Conservation (phyloP, 2,329 filamentous ascomycete species). For the Samsoniella hepiali region DNA sequence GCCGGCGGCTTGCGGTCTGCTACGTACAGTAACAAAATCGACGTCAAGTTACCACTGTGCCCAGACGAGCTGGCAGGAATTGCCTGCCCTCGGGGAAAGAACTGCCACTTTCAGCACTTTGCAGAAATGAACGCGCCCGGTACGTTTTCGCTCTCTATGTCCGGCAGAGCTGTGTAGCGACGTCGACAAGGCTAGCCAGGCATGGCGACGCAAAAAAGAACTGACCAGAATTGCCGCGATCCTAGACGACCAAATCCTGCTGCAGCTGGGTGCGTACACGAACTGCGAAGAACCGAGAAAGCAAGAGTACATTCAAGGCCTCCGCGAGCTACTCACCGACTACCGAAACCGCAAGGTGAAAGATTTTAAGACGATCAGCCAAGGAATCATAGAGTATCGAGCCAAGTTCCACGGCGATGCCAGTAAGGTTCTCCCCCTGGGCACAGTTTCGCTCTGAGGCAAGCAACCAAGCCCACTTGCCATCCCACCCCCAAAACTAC, state of each 20-base stretch:
- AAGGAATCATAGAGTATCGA: conserved; percentile 65
- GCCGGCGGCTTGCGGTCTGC: conserved; percentile 78
- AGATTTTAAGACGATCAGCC: conserved; percentile 65
- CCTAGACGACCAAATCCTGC: conserved; percentile 69
- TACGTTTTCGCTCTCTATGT: conserved; percentile 34
- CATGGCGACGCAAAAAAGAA: conserved; percentile 39
- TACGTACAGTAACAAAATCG: conserved; percentile 91
- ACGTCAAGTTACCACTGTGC: conserved; percentile 71
- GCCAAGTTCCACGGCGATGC: conserved; percentile 61
- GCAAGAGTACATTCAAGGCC: conserved; percentile 59
- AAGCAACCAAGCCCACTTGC: not conserved
- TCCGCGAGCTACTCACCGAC: conserved; percentile 58
- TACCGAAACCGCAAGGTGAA: conserved; percentile 58
- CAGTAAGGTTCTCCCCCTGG: conserved; percentile 59
- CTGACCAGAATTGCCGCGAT: conserved; percentile 42
- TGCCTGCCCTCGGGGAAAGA: conserved; percentile 65
- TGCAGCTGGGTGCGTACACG: conserved; percentile 66
- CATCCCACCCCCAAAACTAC: not conserved
- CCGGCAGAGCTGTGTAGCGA: not conserved
- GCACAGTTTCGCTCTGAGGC: conserved; percentile 41
- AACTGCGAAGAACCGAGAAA: conserved; percentile 61
- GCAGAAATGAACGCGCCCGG: conserved; percentile 37
- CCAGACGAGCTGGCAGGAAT: conserved; percentile 68
- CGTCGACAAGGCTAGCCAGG: not conserved
- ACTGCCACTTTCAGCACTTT: conserved; percentile 80